Evolutionary conservation across 345 rosid genomes (phyloP), one percentile per base, ranked within the genome.

Genomic region (Pugionium dolabratum): DNA sequence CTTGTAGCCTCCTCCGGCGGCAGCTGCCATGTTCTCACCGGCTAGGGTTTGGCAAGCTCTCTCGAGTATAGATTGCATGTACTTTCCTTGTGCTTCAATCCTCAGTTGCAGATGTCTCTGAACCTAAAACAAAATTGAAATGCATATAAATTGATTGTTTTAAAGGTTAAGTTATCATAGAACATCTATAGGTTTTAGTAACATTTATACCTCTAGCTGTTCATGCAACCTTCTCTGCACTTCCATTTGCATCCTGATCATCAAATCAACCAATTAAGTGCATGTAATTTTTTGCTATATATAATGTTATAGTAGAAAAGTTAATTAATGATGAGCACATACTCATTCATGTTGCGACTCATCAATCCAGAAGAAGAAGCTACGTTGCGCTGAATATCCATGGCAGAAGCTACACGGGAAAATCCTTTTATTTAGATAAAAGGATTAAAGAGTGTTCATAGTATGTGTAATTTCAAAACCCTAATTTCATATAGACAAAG

Each of bases 31-130:
- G 75, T 80, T 85, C 58, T 85, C 95, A 2, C 95, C 88, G 8
- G 89, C 94, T 11, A 91, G 90, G 50, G 96, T 91, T 76, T 89
- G 96, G 45, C 91, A 89, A 29, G 99, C 99, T 80, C 90, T 91
- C 80, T 91, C 96, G 62, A 95, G 65, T 64, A 95, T 89, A 58
- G 89, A 83, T 57, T 95, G 99, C 96, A 95, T 95, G 79, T 95
- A 95, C 58, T 95, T 91, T 55, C 98, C 99, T 72, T 95, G 96
- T 49, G 99, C 99, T 72, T 95, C 99, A 69, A 91, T 95, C 87
- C 99, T 85, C 58, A 95, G 66, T 52, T 95, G 99, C 41, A 95
- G 86, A 81, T 91, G 99, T 65, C 90, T 84, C 64, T 95, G 99
- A 58, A 95, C 98, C 99, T 95, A 18, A n/a, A 36, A 6, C 3